A percentile compares a stretch with the other conserved stretches of the same genome.
phyloP scores from a whole-genome alignment of 495 filamentous ascomycete genomes.

The Trichoderma virens region DNA sequence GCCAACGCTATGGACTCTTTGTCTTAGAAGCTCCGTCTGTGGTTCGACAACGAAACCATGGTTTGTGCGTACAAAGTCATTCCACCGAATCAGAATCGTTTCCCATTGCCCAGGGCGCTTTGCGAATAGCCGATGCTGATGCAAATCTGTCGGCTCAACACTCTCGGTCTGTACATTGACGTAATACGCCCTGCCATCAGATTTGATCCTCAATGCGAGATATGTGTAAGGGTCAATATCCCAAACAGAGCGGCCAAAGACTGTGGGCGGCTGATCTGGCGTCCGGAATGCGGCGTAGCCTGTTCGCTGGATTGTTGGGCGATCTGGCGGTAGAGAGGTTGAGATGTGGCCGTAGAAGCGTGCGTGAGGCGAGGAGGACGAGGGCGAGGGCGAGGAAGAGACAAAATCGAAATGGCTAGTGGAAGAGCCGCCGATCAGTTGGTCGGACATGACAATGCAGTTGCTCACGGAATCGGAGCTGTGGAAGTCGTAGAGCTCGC shows the following conservation, averaged over 20 bases:
- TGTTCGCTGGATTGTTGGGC: conserved; percentile 57
- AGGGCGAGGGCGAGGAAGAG: conserved; percentile 20
- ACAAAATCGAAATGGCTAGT: conserved; percentile 58
- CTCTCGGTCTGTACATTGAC: conserved; percentile 94
- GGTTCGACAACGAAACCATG: conserved; percentile 84
- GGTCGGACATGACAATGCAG: conserved; percentile 82
- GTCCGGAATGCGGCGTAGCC: conserved; percentile 91
- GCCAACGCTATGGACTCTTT: conserved; percentile 77
- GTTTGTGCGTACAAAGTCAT: conserved; percentile 92
- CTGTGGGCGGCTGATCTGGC: conserved; percentile 43
- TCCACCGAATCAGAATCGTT: conserved; percentile 79
- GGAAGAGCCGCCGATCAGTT: conserved; percentile 79
- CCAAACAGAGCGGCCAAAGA: conserved; percentile 80
- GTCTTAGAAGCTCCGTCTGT: conserved; percentile 75
- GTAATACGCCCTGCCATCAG: conserved; percentile 85
- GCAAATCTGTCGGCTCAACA: conserved; percentile 84
- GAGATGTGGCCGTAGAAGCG: conserved; percentile 86
- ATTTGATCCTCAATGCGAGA: conserved; percentile 82
- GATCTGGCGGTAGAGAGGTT: conserved; percentile 68
- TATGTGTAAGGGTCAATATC: conserved; percentile 84
- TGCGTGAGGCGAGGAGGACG: conserved; percentile 51
- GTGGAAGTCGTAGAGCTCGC: conserved; percentile 58
- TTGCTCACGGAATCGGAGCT: conserved; percentile 48
- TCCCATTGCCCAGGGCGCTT: conserved; percentile 83
- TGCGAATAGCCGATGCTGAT: conserved; percentile 87